Evolutionary conservation across 331 rosid species (phyloP), one percentile per base, ranked within the genome.

Genomic region (Acacia pycnantha): DNA sequence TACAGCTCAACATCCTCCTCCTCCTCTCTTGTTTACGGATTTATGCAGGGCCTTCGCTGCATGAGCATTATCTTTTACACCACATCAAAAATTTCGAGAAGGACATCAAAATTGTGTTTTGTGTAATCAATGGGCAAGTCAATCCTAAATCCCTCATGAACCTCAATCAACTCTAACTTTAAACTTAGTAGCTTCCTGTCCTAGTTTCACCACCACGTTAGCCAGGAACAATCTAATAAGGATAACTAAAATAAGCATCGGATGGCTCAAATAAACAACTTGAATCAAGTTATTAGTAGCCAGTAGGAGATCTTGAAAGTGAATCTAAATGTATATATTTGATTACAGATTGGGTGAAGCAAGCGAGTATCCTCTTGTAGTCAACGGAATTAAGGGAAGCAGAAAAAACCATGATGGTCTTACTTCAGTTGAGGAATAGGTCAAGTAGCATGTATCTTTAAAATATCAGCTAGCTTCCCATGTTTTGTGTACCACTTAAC

Each of bases 321-420:
- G 35, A 31, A 31, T 31, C 35, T 31, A 4, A 31, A 31, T 31
- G 35, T 31, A 3, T 31, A 31, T 31, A 31, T 31, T 31, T 31
- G 35, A 26, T 87, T 75, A 92, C 97, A 0, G 93, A 93, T 11
- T 65, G 47, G 82, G 75, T 83, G 61, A 90, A 61, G 73, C 5
- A 2, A 0, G 94, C 96, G 14, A 59, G 78, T 72, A 87, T 83
- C 56, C 93, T 85, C 81, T 80, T 85, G 81, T 14, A 89, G 83
- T 93, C 96, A 10, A 88, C 24, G 5, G 91, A 91, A 77, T 91
- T 91, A 22, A 89, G 67, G 22, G 94, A n/a, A 3, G 90, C 86
- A 40, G 94, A 91, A 50, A 73, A 84, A 5, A 89, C 88, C 73
- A 87, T 89, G 83, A 91, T 46, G 92, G 9, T 88, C 82, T 18